Percentiles rank a stretch among this genome's conserved stretches.
These are phyloP conservation scores for Silene uniflora DNA, from an alignment of 148 eudicot species.

Conservation along the genomic window DNA sequence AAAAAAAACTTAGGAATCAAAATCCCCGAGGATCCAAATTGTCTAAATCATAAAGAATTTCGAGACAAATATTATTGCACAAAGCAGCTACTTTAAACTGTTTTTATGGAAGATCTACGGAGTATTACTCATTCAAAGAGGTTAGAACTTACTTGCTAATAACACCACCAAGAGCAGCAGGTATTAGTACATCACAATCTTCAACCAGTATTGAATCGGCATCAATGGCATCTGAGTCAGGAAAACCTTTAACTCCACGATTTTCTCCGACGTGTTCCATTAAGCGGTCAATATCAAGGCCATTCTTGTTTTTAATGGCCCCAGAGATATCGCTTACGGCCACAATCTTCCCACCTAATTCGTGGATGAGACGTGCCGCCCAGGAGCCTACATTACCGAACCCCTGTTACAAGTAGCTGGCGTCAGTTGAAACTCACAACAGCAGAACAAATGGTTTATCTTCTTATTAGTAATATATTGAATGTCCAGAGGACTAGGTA, in stretches of 20 bases:
- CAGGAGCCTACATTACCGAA: conserved; percentile 97
- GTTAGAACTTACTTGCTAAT: conserved; percentile 57
- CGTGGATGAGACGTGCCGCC: conserved; percentile 85
- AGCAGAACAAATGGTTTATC: not conserved
- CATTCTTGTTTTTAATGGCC: conserved; percentile 72
- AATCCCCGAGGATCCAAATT: too few species aligned
- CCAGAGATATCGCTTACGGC: conserved; percentile 91
- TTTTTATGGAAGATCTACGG: not conserved
- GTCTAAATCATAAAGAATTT: too few species aligned
- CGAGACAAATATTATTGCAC: not conserved
- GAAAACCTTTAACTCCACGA: conserved; percentile 83
- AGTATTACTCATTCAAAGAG: not conserved
- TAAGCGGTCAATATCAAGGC: conserved; percentile 70
- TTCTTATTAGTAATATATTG: not conserved
- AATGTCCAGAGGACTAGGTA: too few species aligned
- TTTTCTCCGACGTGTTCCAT: conserved; percentile 60
- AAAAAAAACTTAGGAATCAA: too few species aligned
- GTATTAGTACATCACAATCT: conserved; percentile 95
- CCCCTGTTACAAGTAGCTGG: conserved; percentile 47
- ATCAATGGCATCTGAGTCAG: conserved; percentile 56
- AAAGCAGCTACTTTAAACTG: not conserved
- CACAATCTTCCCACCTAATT: conserved; percentile 78
- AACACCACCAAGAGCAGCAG: conserved; percentile 99
- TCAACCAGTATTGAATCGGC: conserved; percentile 66
- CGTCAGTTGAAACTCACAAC: conserved; percentile 2